Conservation (phyloP, 164 flowering plant species). For the Liriodendron chinense region DNA sequence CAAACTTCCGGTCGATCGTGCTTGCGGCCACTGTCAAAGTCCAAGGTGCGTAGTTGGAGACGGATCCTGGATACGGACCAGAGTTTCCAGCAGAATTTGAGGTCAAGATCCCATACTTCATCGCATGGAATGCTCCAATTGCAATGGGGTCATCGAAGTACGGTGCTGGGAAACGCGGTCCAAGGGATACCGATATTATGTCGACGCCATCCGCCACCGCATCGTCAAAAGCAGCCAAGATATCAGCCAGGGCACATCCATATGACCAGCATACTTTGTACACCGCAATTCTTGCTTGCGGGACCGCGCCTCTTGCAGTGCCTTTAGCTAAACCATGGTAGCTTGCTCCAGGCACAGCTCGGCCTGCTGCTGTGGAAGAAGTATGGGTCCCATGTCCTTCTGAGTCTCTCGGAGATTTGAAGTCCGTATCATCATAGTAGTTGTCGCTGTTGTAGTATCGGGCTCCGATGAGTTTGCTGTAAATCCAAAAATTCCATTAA, state of each 20-base stretch:
- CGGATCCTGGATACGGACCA: not conserved
- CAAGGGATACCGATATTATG: slow-evolving; percentile 21
- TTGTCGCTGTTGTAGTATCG: slow-evolving; percentile 21
- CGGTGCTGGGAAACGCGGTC: slow-evolving; percentile 17
- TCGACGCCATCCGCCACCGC: slow-evolving; percentile 28
- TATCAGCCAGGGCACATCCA: slow-evolving; percentile 17
- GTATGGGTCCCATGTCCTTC: slow-evolving; percentile 27
- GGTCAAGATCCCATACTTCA: slow-evolving; percentile 16
- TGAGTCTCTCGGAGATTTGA: slow-evolving; percentile 20
- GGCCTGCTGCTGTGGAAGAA: slow-evolving; percentile 26
- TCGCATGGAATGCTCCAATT: slow-evolving; percentile 45
- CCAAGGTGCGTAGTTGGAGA: slow-evolving; percentile 9
- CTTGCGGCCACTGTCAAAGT: slow-evolving; percentile 11
- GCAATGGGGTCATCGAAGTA: slow-evolving; percentile 42
- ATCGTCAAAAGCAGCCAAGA: slow-evolving; percentile 29
- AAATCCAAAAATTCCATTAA: not conserved
- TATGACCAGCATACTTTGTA: slow-evolving; percentile 23
- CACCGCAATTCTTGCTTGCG: slow-evolving; percentile 17
- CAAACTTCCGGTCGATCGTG: slow-evolving; percentile 14
- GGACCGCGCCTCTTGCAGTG: slow-evolving; percentile 21
- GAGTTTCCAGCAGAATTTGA: slow-evolving; percentile 9
- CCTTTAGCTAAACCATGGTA: slow-evolving; percentile 18
- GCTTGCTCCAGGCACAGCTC: slow-evolving; percentile 14
- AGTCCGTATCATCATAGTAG: slow-evolving; percentile 1
- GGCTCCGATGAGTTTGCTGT: slow-evolving; percentile 38